phyloP scores from a whole-genome alignment of 2,329 filamentous ascomycete genomes.

The Pseudocercospora macadamiae region DNA sequence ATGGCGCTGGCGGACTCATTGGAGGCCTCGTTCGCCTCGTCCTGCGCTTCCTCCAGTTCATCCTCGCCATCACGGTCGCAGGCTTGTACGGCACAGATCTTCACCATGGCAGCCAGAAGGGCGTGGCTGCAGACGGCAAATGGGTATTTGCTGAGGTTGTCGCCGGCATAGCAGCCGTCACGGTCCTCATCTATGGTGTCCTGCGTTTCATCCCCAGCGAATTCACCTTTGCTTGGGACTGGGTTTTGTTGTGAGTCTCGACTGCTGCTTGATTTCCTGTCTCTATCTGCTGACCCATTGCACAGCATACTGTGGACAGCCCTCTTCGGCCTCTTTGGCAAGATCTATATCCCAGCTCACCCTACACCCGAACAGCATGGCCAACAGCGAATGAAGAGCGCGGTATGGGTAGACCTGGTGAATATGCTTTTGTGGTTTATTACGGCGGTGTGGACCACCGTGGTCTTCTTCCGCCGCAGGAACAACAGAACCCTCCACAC shows the following conservation, averaged over 20 bases:
- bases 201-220: conserved; percentile 58
- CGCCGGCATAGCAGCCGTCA: conserved; percentile 66
- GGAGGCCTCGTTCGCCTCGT: conserved; percentile 59
- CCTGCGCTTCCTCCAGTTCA: conserved; percentile 76
- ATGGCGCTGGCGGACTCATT: conserved; percentile 32
- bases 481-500: conserved; percentile 41
- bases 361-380: conserved; percentile 55
- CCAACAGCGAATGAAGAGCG: conserved; percentile 78
- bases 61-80: conserved; percentile 74
- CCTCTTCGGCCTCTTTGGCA: conserved; percentile 82
- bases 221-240: conserved; percentile 64
- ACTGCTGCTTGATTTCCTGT: background rate
- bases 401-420: conserved; percentile 79
- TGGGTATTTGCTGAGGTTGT: conserved; percentile 81
- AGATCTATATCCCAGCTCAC: conserved; percentile 74
- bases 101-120: conserved; percentile 53
- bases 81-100: conserved; percentile 78
- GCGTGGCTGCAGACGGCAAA: conserved; percentile 63
- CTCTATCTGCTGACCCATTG: background rate
- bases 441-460: conserved; percentile 58
- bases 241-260: conserved; percentile 60
- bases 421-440: conserved; percentile 77
- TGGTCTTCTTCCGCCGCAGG: conserved; percentile 64
- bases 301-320: conserved; percentile 72
- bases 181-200: conserved; percentile 63